These are phyloP conservation scores for Balakata baccata DNA, from an alignment of 345 rosid species.

Conservation along the genomic window DNA sequence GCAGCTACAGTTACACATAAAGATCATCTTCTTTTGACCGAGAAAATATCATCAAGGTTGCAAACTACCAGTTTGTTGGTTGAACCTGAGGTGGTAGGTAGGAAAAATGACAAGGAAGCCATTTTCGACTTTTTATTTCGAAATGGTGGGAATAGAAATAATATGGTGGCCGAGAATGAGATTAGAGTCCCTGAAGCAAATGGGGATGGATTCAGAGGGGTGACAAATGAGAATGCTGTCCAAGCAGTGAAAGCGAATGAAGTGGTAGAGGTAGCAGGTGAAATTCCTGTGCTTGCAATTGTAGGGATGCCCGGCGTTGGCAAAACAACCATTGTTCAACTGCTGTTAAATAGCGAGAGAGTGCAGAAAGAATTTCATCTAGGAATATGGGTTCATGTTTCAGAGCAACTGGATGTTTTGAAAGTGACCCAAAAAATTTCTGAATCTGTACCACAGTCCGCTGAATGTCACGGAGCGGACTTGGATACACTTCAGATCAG, in stretches of 20 bases:
- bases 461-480: background rate
- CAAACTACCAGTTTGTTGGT: background rate
- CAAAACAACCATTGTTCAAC: conserved; percentile 18
- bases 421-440: background rate
- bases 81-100: background rate
- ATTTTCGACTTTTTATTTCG: background rate
- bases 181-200: background rate
- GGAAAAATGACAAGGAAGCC: background rate
- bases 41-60: background rate
- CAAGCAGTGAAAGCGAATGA: background rate
- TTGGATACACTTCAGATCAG: conserved; percentile 13
- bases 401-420: conserved; percentile 2
- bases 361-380: background rate
- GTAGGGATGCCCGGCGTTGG: conserved; percentile 10
- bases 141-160: background rate
- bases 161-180: background rate
- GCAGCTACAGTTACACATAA: conserved; percentile 6
- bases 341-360: background rate
- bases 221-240: too few relatives aligned
- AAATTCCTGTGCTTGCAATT: background rate
- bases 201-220: background rate
- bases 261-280: background rate
- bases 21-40: conserved; percentile 2
- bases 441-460: background rate
- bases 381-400: conserved; percentile 9